Percentiles rank a stretch among this genome's conserved stretches.
Evolutionary conservation across 1,139 yeast genomes (phyloP).

Genomic region (Pichia sp.): DNA sequence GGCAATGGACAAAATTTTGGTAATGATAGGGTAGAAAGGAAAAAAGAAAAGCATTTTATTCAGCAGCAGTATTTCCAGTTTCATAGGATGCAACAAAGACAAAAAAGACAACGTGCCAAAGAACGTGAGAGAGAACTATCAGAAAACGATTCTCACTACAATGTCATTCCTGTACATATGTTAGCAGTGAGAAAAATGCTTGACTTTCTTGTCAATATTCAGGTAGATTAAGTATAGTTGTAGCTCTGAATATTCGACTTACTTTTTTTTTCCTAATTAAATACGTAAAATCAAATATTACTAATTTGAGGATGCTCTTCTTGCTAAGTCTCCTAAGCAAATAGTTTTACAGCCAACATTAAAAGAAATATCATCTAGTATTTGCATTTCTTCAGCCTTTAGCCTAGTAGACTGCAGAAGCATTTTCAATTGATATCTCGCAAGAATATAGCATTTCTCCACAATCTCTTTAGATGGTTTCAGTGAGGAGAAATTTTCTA

Average conservation of each 20-base stretch:
- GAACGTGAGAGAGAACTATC: conserved; percentile 10
- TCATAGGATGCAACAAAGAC: conserved; percentile 18
- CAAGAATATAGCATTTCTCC: conserved; percentile 9
- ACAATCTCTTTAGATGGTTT: neutral
- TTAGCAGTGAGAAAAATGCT: conserved; percentile 68
- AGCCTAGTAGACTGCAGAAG: neutral
- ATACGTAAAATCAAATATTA: neutral
- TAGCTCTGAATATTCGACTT: too few species aligned
- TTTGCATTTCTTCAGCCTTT: conserved; percentile 3
- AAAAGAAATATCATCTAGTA: conserved; percentile 2
- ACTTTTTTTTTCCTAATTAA: neutral
- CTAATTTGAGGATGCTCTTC: neutral
- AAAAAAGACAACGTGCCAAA: conserved; percentile 10
- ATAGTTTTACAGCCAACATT: neutral
- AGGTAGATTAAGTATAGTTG: conserved; percentile 28
- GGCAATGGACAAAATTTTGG: neutral
- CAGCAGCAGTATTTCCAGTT: conserved; percentile 20
- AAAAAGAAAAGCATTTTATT: conserved; percentile 22
- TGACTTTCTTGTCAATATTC: conserved; percentile 41
- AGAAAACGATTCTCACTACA: conserved; percentile 14
- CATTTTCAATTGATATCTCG: conserved; percentile 9
- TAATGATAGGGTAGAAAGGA: conserved; percentile 22
- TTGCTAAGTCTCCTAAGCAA: neutral
- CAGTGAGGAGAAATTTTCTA: neutral
- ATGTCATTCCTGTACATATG: conserved; percentile 78